A percentile compares a stretch with the other conserved stretches of the same genome.
Evolutionary conservation across 371 early-diverging fungal species (phyloP).

Genomic region (Mucor mucedo): DNA sequence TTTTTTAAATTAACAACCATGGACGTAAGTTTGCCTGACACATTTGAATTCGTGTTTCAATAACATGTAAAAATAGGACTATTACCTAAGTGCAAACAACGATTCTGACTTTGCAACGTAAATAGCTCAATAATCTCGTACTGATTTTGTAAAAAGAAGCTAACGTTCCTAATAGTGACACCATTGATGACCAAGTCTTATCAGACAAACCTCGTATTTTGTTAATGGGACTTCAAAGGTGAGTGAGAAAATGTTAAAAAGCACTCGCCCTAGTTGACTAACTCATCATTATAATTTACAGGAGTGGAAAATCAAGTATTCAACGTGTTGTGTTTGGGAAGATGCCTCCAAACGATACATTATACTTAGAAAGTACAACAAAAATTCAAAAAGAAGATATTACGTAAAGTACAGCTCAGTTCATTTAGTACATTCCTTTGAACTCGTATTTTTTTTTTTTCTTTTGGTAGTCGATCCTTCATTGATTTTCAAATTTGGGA

Average conservation of each 20-base stretch:
- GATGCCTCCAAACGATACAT: conserved; percentile 90
- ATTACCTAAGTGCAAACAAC: conserved; percentile 22
- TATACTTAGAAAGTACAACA: conserved; percentile 87
- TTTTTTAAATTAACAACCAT: not conserved
- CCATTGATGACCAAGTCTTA: conserved; percentile 39
- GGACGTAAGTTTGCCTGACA: too few relatives aligned
- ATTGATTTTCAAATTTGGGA: conserved; percentile 93
- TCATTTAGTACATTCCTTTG: not conserved
- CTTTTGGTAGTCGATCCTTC: conserved; percentile 67
- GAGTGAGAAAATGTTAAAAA: not conserved
- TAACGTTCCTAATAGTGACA: conserved; percentile 33
- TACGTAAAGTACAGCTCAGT: conserved; percentile 44
- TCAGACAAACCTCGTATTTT: conserved; percentile 65
- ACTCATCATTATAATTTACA: conserved; percentile 25
- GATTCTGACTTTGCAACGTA: conserved; percentile 35
- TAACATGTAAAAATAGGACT: conserved; percentile 6
- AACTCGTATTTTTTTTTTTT: not conserved
- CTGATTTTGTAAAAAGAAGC: not conserved
- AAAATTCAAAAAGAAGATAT: conserved; percentile 80
- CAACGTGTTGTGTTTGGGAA: conserved; percentile 92
- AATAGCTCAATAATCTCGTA: not conserved
- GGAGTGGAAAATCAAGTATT: conserved; percentile 95
- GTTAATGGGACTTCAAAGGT: conserved; percentile 74
- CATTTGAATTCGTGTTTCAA: not conserved
- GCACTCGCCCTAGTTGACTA: not conserved